Base-by-base conservation (phyloP, 2,329 filamentous ascomycete genomes). In the Verticillium nonalfalfae region DNA sequence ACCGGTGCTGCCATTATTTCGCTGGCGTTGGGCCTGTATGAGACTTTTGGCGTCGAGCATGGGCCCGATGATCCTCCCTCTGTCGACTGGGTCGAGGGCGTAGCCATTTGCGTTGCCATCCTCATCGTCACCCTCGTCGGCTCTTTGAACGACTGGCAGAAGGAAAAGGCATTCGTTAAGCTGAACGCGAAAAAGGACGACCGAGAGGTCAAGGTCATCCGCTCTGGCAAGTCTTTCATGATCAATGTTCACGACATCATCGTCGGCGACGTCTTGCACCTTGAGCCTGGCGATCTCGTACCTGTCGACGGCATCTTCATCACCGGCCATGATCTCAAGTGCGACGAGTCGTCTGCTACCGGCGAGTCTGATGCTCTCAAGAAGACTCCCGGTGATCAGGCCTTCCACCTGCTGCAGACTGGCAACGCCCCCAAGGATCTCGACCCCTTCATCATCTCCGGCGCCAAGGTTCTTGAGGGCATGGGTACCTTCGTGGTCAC, bases 341-440 rank as follows among this genome's bases (percentile, higher is more conserved):
- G 88, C 68, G 89, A 91, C 67, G 89, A 91, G 69, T 90, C 87
- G 2, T 90, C 88, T 11, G 86, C 87, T 1, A 91, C 89, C 33
- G 89, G 89, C 66, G 89, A 91, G 73, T 90, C 88, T 0, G 88
- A 91, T 67, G 81, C 87, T 58, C 82, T 90, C 72, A 87, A 85
- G 73, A 91, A 91, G 75, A 85, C 81, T 0, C 72, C 78, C 5
- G 87, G 82, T 13, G 78, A 85, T 11, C 80, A 85, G 57, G 86
- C 87, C 57, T 85, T 82, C 74, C 74, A 80, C 50, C 78, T 78
- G 10, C 78, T 89, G 14, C 76, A 81, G 56, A 75, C 79, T 33
- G 78, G 75, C 40, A 76, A 79, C 21, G 77, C 68, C 11, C 65
- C 67, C 5, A 70, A 73, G 60, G 82, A 86, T 57, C 75, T 88